These are phyloP conservation scores for Microsporum ferrugineum DNA, from an alignment of 2,329 filamentous ascomycete species.

Conservation along the genomic window DNA sequence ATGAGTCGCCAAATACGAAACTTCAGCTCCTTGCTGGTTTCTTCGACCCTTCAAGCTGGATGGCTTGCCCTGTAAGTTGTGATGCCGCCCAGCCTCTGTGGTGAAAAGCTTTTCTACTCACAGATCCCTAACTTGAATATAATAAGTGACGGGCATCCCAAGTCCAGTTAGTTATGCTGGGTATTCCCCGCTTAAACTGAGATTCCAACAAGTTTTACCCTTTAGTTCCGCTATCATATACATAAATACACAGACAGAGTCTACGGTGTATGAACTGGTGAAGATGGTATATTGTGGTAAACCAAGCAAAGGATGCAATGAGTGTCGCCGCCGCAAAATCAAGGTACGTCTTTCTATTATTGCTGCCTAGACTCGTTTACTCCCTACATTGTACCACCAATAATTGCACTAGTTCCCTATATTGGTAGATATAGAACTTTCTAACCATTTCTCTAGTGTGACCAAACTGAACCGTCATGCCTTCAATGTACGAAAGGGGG, in stretches of 20 bases:
- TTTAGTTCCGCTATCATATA: neutral
- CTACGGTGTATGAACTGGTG: neutral
- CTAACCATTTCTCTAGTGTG: slow-evolving; percentile 32
- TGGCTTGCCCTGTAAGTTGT: neutral
- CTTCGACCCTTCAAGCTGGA: neutral
- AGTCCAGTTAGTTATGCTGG: neutral
- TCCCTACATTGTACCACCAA: too few species aligned
- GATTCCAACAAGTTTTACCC: neutral
- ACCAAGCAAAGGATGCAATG: slow-evolving; percentile 35
- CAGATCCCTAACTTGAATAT: neutral
- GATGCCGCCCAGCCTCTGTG: neutral
- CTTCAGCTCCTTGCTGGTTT: neutral
- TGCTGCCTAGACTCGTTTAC: neutral
- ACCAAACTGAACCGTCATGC: slow-evolving; percentile 49
- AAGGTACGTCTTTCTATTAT: slow-evolving; percentile 25
- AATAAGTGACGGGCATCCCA: neutral
- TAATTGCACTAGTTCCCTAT: neutral
- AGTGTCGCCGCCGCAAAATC: slow-evolving; percentile 35
- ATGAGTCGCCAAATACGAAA: neutral
- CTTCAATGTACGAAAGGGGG: slow-evolving; percentile 51
- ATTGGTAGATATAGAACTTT: neutral
- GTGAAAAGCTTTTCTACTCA: neutral
- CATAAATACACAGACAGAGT: neutral
- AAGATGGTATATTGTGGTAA: slow-evolving; percentile 35
- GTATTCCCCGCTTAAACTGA: neutral